phyloP scores from a whole-genome alignment of 2,329 filamentous ascomycete species.

The Lasiodiplodia theobromae region DNA sequence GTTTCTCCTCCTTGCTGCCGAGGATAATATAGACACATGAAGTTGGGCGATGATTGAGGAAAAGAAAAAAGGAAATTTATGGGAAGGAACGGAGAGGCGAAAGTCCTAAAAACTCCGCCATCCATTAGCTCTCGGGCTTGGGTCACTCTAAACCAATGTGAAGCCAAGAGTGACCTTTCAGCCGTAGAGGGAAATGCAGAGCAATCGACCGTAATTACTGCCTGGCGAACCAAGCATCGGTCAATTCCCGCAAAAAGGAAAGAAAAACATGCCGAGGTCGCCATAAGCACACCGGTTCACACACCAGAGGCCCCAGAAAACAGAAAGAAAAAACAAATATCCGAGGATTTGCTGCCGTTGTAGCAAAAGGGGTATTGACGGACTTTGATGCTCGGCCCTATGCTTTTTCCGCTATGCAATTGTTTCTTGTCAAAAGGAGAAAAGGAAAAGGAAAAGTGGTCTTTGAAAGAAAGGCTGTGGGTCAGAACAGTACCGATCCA shows the following conservation, averaged over 20 bases:
- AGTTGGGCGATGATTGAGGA: not conserved
- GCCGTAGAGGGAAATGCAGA: not conserved
- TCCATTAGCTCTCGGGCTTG: not conserved
- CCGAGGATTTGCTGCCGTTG: constrained; percentile 17
- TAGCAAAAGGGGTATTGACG: constrained; percentile 21
- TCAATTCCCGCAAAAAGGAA: not conserved
- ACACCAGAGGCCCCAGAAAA: not conserved
- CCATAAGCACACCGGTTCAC: not conserved
- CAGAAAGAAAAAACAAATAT: not conserved
- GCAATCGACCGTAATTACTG: not conserved
- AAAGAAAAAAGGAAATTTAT: not conserved
- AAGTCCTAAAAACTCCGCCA: not conserved
- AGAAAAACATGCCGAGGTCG: not conserved
- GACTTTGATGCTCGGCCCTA: constrained; percentile 17
- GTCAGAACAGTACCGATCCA: not conserved
- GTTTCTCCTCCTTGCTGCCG: not conserved
- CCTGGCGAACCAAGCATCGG: not conserved
- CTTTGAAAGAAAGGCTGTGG: not conserved
- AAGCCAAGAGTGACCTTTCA: not conserved
- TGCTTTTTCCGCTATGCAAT: constrained; percentile 22
- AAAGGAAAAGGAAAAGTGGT: not conserved
- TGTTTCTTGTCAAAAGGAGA: constrained; percentile 6
- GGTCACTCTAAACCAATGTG: not conserved
- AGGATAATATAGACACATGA: constrained; percentile 12
- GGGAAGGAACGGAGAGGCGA: not conserved